Base-by-base conservation (phyloP, 2,329 filamentous ascomycete genomes). In the Colletotrichum cuscutae region DNA sequence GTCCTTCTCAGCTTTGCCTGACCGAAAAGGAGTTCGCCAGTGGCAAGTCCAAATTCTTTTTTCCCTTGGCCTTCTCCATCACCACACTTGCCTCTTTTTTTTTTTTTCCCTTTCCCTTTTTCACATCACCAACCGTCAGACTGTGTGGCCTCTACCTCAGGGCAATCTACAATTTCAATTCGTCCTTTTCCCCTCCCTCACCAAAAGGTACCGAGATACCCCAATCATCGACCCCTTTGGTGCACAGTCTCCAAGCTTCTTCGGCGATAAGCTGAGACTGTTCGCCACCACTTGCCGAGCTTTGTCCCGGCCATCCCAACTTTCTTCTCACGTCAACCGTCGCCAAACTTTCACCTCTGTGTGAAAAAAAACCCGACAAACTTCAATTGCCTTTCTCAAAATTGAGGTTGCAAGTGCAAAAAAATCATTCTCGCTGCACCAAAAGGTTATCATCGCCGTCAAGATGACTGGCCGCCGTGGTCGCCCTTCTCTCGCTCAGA, bases 221-320 rank as follows among this genome's bases (percentile, higher is more conserved):
- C 37, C 59, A n/a, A 49, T 49, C n/a, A n/a, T 13, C 57, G 35
- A 37, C 59, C 59, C 4, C 22, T 15, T 42, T 26, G 46, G 28
- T 46, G 37, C 52, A 54, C 37, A 46, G 37, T 61, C 59, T 62
- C 15, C 12, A 62, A 28, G 26, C 59, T 28, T 19, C 42, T 62
- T 52, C 65, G 54, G 70, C 54, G 65, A 72, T 72, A 72, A 72
- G 70, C 70, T 30, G 65, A 69, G 59, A 65, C 65, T 32, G 59
- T 72, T 72, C 58, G 65, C 70, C 70, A 72, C 70, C 68, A 71
- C 56, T 60, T 59, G 35, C 65, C 70, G 32, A 72, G 54, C 70
- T 72, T 72, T 72, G 65, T 72, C 66, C 70, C 42, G 53, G 30
- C 54, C 70, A 72, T 69, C 65, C 65, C 70, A 72, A 32, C 70